Evolutionary conservation across 495 filamentous ascomycete genomes (phyloP), one percentile per base, ranked within the genome.

Genomic region (Aspergillus panamensis): DNA sequence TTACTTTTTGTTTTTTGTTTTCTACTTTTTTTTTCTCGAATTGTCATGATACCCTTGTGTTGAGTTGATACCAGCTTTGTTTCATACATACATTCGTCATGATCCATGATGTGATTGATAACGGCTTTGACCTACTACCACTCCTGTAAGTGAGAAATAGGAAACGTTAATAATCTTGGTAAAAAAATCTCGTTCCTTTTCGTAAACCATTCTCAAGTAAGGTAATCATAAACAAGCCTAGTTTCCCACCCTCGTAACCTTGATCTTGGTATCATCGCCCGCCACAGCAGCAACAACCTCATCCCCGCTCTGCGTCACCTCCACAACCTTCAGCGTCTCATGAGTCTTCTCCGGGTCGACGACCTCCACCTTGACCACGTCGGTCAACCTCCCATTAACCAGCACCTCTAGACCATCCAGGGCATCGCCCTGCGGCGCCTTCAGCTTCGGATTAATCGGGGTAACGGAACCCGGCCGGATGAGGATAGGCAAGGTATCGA

Each of bases 401-500:
- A 77, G 51, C 32, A 75, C 53, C 60, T 77, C 64, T 39, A 77
- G 60, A 1, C 75, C 75, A 21, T 64, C 54, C 40, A 77, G 35
- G 10, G 72, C 64, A 65, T 74, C 69, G 40, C 63, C 69, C 49
- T 74, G 62, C 0, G 75, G 72, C 1, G 57, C 66, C 57, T 68
- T 67, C 35, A 77, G 51, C 48, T 60, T 64, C 3, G 61, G 66
- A 51, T 76, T 77, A 2, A 69, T 53, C 3, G 68, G 57, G 6
- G 70, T 76, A 8, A 73, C 71, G 6, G 73, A 69, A 0, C 71
- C 71, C 8, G 72, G 73, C 10, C 74, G 69, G 40, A 77, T 61
- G 13, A 77, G 59, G 20, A 78, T 67, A 1, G 75, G 74, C 47
- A 78, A 32, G 0, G 71, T 73, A 49, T 74, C 69, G 60, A 77